Conservation (phyloP, 768 basidiomycete species). For the Punctularia strigosozonata region DNA sequence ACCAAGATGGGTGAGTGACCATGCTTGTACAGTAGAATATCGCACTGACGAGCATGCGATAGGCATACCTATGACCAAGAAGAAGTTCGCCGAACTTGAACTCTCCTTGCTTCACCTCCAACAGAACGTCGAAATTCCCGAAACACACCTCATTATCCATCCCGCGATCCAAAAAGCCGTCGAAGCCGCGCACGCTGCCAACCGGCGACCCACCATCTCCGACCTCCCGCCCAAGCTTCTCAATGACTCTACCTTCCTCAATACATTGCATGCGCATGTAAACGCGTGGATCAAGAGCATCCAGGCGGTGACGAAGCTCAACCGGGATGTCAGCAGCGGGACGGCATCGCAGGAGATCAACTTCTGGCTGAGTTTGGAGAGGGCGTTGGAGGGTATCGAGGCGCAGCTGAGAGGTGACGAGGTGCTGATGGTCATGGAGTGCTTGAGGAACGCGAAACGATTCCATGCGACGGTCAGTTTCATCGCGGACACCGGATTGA, state of each 20-base stretch:
- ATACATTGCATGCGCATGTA: conserved; percentile 85
- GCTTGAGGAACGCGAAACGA: conserved; percentile 88
- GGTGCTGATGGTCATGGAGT: conserved; percentile 88
- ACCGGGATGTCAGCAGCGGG: conserved; percentile 83
- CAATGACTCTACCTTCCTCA: conserved; percentile 85
- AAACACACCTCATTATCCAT: conserved; percentile 88
- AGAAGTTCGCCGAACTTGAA: conserved; percentile 98
- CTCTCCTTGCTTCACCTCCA: conserved; percentile 88
- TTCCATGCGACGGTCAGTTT: conserved; percentile 97
- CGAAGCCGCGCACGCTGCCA: conserved; percentile 50
- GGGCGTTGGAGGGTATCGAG: conserved; percentile 89
- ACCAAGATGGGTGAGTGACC: conserved; percentile 58
- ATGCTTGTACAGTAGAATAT: conserved; percentile 1
- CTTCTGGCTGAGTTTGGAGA: conserved; percentile 94
- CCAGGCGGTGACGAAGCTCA: conserved; percentile 93
- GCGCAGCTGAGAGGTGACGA: conserved; percentile 85
- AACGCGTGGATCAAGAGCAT: conserved; percentile 98
- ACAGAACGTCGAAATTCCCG: conserved; percentile 98
- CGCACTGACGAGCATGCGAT: neutral
- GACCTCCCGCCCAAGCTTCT: conserved; percentile 65
- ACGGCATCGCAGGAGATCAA: conserved; percentile 99
- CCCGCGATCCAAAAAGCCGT: conserved; percentile 82
- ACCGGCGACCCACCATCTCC: conserved; percentile 60
- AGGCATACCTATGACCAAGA: conserved; percentile 97
- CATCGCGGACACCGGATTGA: conserved; percentile 93